These are phyloP conservation scores for Tetradesmus lagerheimii DNA, from an alignment of 139 green algal genomes.

Conservation along the genomic window DNA sequence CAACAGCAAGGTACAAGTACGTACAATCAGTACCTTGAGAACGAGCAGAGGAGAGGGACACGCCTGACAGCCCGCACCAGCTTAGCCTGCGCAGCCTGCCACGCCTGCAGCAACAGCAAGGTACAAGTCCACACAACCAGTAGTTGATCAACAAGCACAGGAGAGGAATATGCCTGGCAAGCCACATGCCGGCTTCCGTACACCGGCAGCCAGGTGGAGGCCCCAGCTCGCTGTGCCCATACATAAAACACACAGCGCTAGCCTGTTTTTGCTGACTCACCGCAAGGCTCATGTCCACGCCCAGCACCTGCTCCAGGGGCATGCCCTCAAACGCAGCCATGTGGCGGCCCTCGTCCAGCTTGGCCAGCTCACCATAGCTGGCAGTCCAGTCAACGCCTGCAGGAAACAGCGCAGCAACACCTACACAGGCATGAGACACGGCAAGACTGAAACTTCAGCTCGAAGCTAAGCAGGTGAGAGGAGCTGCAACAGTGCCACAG, in stretches of 20 bases:
- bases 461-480: background rate
- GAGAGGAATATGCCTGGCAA: too few species aligned
- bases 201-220: too few species aligned
- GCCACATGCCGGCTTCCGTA: too few species aligned
- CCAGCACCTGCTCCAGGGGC: slow-evolving; percentile 9
- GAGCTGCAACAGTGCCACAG: background rate
- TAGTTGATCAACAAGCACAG: too few species aligned
- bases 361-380: slow-evolving; percentile 33
- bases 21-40: too few species aligned
- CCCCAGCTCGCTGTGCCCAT: too few species aligned
- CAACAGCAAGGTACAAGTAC: too few species aligned
- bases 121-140: too few species aligned
- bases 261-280: background rate
- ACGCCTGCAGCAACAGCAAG: slow-evolving; percentile 14
- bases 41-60: too few species aligned
- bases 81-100: slow-evolving; percentile 31
- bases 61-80: slow-evolving; percentile 22
- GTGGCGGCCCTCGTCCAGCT: slow-evolving; percentile 37
- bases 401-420: background rate
- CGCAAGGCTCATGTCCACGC: slow-evolving; percentile 23
- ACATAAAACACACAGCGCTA: background rate
- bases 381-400: slow-evolving; percentile 27
- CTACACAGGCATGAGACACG: background rate
- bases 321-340: slow-evolving; percentile 16
- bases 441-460: background rate